These are phyloP conservation scores for Zelopaecilomyces penicillatus DNA, from an alignment of 2,329 filamentous ascomycete species.

Conservation along the genomic window DNA sequence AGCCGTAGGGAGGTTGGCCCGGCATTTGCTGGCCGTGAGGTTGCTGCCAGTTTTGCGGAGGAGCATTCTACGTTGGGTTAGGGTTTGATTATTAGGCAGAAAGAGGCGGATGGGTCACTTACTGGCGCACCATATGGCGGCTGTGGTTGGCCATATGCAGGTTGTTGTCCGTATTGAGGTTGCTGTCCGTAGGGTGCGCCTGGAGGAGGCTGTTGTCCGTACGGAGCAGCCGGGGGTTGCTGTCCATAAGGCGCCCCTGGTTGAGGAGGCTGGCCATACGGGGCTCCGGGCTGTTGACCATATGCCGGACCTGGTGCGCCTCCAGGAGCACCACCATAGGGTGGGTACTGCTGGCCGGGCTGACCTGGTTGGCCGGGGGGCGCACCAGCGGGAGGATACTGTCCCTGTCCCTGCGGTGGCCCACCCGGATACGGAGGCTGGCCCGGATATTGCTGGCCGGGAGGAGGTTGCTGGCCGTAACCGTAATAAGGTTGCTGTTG, in stretches of 20 bases:
- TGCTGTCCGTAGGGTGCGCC: not conserved
- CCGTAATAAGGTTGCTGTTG: conserved; percentile 1
- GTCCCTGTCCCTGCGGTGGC: not conserved
- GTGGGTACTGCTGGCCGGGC: not conserved
- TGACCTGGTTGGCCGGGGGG: not conserved
- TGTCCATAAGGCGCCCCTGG: not conserved
- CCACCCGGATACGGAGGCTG: not conserved
- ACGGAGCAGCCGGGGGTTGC: not conserved
- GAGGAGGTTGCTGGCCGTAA: not conserved
- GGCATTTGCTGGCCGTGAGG: not conserved
- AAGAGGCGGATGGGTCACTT: not conserved
- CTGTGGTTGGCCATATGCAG: not conserved
- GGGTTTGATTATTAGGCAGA: not conserved
- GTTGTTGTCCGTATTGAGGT: not conserved
- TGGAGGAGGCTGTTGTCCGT: not conserved
- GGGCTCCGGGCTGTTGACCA: not conserved
- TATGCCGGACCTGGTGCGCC: not conserved
- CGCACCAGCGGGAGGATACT: not conserved
- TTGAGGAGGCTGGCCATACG: not conserved
- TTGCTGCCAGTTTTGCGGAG: conserved; percentile 16
- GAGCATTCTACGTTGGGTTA: not conserved
- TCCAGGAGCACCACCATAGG: not conserved
- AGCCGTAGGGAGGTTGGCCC: conserved; percentile 6
- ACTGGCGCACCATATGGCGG: not conserved
- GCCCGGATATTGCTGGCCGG: not conserved